Evolutionary conservation across 805 yeast genomes (phyloP).

Genomic region (Candida coleopterorum): DNA sequence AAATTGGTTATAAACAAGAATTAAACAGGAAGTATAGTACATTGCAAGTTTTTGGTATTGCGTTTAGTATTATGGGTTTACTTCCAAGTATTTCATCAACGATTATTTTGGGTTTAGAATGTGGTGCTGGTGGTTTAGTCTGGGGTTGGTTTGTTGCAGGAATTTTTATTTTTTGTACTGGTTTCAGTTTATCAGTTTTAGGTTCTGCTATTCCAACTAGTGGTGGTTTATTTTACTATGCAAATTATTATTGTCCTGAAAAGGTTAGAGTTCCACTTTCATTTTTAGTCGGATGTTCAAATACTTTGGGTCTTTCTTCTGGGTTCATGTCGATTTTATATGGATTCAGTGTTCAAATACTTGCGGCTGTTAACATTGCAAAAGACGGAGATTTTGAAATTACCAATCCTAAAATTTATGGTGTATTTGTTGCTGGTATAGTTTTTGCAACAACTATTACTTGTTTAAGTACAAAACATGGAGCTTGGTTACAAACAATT

Average conservation of each 20-base stretch:
- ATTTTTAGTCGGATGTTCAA: conserved; percentile 59
- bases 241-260: conserved; percentile 56
- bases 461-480: conserved; percentile 47
- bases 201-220: conserved; percentile 67
- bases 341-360: conserved; percentile 55
- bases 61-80: conserved; percentile 66
- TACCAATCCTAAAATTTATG: conserved; percentile 51
- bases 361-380: conserved; percentile 51
- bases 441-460: conserved; percentile 47
- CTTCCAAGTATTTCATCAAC: conserved; percentile 57
- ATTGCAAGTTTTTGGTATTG: conserved; percentile 61
- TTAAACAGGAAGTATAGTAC: conserved; percentile 55
- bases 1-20: conserved; percentile 67
- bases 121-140: conserved; percentile 58
- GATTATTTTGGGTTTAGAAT: conserved; percentile 45
- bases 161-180: conserved; percentile 48
- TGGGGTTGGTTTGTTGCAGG: conserved; percentile 70
- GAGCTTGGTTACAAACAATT: conserved; percentile 54
- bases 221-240: conserved; percentile 53
- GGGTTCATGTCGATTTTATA: conserved; percentile 62
- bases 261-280: conserved; percentile 45
- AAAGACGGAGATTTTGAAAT: conserved; percentile 51
- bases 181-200: conserved; percentile 56
- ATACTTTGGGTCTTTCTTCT: conserved; percentile 58
- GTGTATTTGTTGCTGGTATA: conserved; percentile 58